Conservation (phyloP, 2,329 filamentous ascomycete genomes). For the Dothidotthia symphoricarpi region DNA sequence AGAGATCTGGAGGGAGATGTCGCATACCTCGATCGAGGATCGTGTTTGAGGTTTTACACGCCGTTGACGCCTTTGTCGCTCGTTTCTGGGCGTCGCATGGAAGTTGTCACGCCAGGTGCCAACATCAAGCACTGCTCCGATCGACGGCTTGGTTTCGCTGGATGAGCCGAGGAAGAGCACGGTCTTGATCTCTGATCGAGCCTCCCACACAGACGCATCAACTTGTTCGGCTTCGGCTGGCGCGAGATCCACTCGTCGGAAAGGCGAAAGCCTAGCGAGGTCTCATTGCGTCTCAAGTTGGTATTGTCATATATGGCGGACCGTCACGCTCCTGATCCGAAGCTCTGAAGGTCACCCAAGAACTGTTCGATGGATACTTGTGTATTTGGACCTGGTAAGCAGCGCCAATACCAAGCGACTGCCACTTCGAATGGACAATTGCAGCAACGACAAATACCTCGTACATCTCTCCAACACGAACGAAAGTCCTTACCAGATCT, state of each 20-base stretch:
- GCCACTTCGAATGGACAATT: conserved; percentile 8
- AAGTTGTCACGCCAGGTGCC: conserved; percentile 41
- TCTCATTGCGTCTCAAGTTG: conserved; percentile 39
- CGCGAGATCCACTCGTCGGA: conserved; percentile 58
- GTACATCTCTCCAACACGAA: conserved; percentile 50
- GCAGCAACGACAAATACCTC: conserved; percentile 44
- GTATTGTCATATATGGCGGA: conserved; percentile 32
- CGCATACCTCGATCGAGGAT: conserved; percentile 50
- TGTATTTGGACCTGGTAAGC: conserved; percentile 29
- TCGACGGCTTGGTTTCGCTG: conserved; percentile 32
- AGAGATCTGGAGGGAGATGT: conserved; percentile 53
- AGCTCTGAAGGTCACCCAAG: conserved; percentile 14
- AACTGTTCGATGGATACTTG: conserved; percentile 8
- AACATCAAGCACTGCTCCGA: conserved; percentile 26
- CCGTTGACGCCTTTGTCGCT: conserved; percentile 13
- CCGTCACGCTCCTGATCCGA: conserved; percentile 42
- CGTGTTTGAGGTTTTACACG: conserved; percentile 53
- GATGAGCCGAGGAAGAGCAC: conserved; percentile 40
- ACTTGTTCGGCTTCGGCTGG: conserved; percentile 29
- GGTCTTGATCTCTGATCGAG: conserved; percentile 27
- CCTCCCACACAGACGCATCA: conserved; percentile 49
- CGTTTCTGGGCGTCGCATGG: conserved; percentile 12
- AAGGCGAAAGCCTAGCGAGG: conserved; percentile 58
- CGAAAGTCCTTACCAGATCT: conserved; percentile 40
- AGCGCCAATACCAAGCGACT: conserved; percentile 20